phyloP scores from a whole-genome alignment of 1,139 yeast species.

The Yamadazyma membranifaciens region DNA sequence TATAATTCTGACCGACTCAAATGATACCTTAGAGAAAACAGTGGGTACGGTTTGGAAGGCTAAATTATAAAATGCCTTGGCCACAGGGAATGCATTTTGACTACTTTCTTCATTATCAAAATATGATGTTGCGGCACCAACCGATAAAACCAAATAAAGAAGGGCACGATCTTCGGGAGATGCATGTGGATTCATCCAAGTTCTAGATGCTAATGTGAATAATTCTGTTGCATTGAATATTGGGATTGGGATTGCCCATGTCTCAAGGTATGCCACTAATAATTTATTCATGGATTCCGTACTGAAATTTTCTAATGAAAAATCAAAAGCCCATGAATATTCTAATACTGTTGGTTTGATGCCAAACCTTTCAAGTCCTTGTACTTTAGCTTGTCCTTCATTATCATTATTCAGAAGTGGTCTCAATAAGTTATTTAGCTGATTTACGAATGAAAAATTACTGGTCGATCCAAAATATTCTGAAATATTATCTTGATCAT shows the following conservation, averaged over 20 bases:
- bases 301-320: constrained; percentile 8
- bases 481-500: constrained; percentile 8
- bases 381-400: neutral
- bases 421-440: constrained; percentile 11
- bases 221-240: constrained; percentile 11
- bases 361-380: constrained; percentile 14
- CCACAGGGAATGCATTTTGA: constrained; percentile 12
- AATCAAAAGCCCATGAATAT: constrained; percentile 6
- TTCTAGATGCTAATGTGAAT: constrained; percentile 9
- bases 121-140: constrained; percentile 14
- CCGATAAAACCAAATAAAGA: constrained; percentile 11
- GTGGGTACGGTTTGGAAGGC: constrained; percentile 13
- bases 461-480: constrained; percentile 16
- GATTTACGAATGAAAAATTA: constrained; percentile 14
- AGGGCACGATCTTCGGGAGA: constrained; percentile 12
- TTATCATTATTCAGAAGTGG: constrained; percentile 4
- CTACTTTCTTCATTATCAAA: constrained; percentile 13
- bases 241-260: constrained; percentile 13
- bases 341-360: constrained; percentile 11
- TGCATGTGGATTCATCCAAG: constrained; percentile 12
- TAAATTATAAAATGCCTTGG: constrained; percentile 11
- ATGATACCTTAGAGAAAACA: constrained; percentile 13
- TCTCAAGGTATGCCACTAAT: constrained; percentile 12
- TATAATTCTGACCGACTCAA: constrained; percentile 12
- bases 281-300: constrained; percentile 9